Base-by-base conservation (phyloP, 2,329 filamentous ascomycete genomes). In the Exophiala calicioides region DNA sequence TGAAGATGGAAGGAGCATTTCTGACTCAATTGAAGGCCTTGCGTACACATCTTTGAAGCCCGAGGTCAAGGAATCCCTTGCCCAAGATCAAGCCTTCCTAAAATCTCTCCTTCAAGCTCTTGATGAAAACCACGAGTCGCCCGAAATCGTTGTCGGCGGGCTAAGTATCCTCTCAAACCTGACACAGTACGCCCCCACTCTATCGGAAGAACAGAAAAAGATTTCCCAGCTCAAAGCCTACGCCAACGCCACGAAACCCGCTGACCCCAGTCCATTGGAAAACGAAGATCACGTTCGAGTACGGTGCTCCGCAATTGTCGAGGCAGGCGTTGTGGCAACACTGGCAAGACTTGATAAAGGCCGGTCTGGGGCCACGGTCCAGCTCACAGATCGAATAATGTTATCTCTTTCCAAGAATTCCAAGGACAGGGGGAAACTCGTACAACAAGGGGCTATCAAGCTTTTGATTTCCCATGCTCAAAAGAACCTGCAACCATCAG, bases 191-290 rank as follows among this genome's bases (percentile, higher is more conserved):
- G 78, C 81, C 30, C 90, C 90, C 5, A 74, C 75, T 5, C 75
- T 90, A 30, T 85, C 88, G 0, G 91, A 96, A 54, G 93, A 98
- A 67, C 86, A 96, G 60, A 93, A 91, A 71, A 89, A 88, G 62
- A 88, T 98, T 72, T 80, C 80, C 4, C 88, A 98, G 65, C 78
- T 98, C 33, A 96, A 95, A 72, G 88, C 90, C 2, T 98, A 97
- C 60, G 93, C 93, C 10, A 88, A 95, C 62, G 86, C 89, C 1
- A 83, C 84, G 4, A 90, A 88, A 60, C 79, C 80, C 51, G 63
- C 78, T n/a, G 64, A 66, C 15, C 65, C 74, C 0, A 81, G 90
- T 61, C 80, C 81, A 5, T 73, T 94, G 0, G 84, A 93, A 47
- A 81, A 90, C 51, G 84, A 95, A 47, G 75, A 84, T 2, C 82